phyloP scores from a whole-genome alignment of 31 red algal species.

The Asparagopsis taxiformis region DNA sequence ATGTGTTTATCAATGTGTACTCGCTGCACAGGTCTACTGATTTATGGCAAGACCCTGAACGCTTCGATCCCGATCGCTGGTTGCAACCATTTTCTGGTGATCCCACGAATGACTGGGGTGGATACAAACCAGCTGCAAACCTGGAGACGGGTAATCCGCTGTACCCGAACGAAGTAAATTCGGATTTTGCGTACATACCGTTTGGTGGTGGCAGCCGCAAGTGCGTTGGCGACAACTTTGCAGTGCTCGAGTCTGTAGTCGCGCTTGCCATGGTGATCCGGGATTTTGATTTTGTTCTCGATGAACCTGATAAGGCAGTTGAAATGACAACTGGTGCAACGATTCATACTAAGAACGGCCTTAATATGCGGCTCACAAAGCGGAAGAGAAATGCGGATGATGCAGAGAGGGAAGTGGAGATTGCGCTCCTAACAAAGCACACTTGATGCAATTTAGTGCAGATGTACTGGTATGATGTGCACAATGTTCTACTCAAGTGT shows the following conservation, averaged over 20 bases:
- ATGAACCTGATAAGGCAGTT: slow-evolving; percentile 23
- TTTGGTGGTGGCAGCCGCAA: slow-evolving; percentile 86
- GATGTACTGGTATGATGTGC: too few relatives aligned
- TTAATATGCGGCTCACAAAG: slow-evolving; percentile 61
- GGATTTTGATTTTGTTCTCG: slow-evolving; percentile 71
- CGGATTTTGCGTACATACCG: slow-evolving; percentile 85
- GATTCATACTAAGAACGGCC: slow-evolving; percentile 85
- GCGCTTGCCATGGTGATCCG: slow-evolving; percentile 68
- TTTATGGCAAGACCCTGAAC: slow-evolving; percentile 77
- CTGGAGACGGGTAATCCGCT: slow-evolving; percentile 46
- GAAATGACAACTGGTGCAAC: slow-evolving; percentile 83
- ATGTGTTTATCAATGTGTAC: slow-evolving; percentile 87
- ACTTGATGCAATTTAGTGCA: too few relatives aligned
- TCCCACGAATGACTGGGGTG: slow-evolving; percentile 67
- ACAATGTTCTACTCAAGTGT: too few relatives aligned
- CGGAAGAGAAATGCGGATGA: background rate
- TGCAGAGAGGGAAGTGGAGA: background rate
- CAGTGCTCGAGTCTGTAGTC: slow-evolving; percentile 70
- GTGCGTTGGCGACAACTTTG: slow-evolving; percentile 90
- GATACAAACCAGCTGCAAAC: slow-evolving; percentile 50
- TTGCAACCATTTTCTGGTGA: slow-evolving; percentile 41
- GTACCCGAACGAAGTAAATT: slow-evolving; percentile 72
- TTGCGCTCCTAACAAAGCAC: background rate
- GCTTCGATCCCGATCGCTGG: slow-evolving; percentile 85
- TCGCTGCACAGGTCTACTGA: slow-evolving; percentile 73